Base-by-base conservation (phyloP, 192 early-diverging fungal genomes). In the Jimgerdemannia lactiflua region DNA sequence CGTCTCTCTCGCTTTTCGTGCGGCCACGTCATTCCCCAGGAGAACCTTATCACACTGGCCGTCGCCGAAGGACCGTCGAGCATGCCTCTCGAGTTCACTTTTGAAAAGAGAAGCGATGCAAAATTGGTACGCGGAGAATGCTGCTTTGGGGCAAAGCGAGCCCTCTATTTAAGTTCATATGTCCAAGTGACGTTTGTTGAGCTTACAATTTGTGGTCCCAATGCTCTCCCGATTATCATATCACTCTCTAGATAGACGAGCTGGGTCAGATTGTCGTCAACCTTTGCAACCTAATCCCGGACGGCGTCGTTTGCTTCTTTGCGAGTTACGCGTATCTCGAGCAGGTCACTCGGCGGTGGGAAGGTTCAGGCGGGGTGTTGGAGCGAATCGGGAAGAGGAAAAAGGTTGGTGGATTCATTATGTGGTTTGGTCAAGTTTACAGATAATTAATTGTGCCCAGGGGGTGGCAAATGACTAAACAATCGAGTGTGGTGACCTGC, bases 301-400 rank as follows among this genome's bases (percentile, higher is more conserved):
- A 89, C 71, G 97, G 97, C 4, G 81, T 98, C 6, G 94, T 98
- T 3, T 92, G 91, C 42, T 99, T 98, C 71, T 95, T 99, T 74
- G 86, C 92, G 0, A 95, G 94, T 1, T 97, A 95, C 71, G 76
- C 87, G 11, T 92, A 93, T 69, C 86, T 98, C 70, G 89, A 93
- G 7, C 70, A 79, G 42, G 90, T 94, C 11, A 71, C 81, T 29
- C 63, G 77, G 7, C 78, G 83, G 10, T 97, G 92, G 93, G 63
- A 74, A n/a, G 64, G 42, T 0, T 68, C 71, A 14, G 71, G 75
- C 10, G 82, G 83, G 4, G 75, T 91, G 29, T 54, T 89, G 9
- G 69, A 73, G 49, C 77, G 88, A 9, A 87, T 96, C 42, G 76
- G 80, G 0, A 78, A 74, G 40, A 86, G 86, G 40, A 96, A 96